Percentiles rank a stretch among this genome's conserved stretches.
Evolutionary conservation across 2,329 filamentous ascomycete genomes (phyloP).

Genomic region (Fusarium albidum): DNA sequence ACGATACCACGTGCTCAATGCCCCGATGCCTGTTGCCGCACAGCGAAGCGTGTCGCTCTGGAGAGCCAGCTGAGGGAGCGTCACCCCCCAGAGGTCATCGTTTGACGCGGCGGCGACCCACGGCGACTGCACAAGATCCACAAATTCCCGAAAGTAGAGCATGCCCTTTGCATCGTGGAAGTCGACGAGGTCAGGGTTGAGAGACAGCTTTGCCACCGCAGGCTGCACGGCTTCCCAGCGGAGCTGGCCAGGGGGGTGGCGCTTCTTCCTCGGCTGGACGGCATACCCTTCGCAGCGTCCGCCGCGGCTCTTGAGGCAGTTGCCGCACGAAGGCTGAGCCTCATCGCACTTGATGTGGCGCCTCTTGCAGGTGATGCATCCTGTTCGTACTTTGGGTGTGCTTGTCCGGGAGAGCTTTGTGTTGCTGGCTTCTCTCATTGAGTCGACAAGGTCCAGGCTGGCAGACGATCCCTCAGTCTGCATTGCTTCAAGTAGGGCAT

Average conservation of each 20-base stretch:
- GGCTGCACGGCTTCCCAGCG: conserved; percentile 38
- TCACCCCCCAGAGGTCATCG: conserved; percentile 41
- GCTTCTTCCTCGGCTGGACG: background rate
- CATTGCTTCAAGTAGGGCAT: no score
- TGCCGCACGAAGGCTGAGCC: conserved; percentile 21
- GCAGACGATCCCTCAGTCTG: no score
- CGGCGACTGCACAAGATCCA: conserved; percentile 37
- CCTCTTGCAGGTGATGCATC: conserved; percentile 37
- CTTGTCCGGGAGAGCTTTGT: conserved; percentile 33
- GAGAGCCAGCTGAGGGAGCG: conserved; percentile 43
- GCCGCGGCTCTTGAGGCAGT: conserved; percentile 24
- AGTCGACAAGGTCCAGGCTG: no score
- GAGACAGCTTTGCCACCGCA: conserved; percentile 8
- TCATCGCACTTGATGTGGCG: conserved; percentile 38
- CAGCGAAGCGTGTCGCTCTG: conserved; percentile 39
- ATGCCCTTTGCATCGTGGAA: conserved; percentile 20
- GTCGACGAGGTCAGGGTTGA: conserved; percentile 16
- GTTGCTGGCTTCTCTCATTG: no score
- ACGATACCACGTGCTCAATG: conserved; percentile 31
- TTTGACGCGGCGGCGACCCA: conserved; percentile 41
- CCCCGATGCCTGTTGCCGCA: conserved; percentile 45
- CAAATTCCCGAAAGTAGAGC: conserved; percentile 44
- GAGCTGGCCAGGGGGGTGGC: conserved; percentile 15
- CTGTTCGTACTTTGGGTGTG: conserved; percentile 30
- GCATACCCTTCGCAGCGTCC: conserved; percentile 32